Evolutionary conservation across 768 basidiomycete genomes (phyloP), one percentile per base, ranked within the genome.

Genomic region (Harrya chromipes): DNA sequence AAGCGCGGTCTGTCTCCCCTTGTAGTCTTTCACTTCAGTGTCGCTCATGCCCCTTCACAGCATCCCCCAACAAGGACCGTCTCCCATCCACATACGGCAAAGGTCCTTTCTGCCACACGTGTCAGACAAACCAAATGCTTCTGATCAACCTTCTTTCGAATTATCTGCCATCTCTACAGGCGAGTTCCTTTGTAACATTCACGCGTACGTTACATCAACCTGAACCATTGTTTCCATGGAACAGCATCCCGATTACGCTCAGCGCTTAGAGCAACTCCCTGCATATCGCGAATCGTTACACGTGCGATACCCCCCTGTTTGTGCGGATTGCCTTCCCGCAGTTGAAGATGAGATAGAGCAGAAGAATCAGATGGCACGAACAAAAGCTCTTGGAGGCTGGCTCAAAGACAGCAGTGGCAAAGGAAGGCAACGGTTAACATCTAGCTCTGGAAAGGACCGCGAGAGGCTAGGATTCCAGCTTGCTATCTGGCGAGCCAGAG

Each of bases 81-180:
- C 68, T 92, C 21, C 87, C 84, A 1, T 78, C 81, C 19, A 64
- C 74, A 47, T 86, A 85, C 50, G 58, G 56, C 47, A 75, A 73
- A 23, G 74, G 79, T 1, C 78, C 81, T 8, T 94, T 95, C 71
- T 97, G 94, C 69, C 84, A 87, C 58, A 82, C 81, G 7, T 97
- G 94, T 66, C 84, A 87, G 58, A 89, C 90, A n/a, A 97, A 97
- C 68, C 94, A 97, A 62, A 85, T 83, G 73, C 78, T 97, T 34
- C 73, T 92, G 46, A 73, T 89, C 53, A 90, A 93, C 66, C 79
- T 97, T 47, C 72, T 97, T 27, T 88, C 93, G 14, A 93, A 88
- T 59, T 97, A 94, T 66, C 78, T 95, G 1, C 93, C 93, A 10
- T 71, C 81, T 21, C 79, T 83, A n/a, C 78, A 80, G 51, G 92